Evolutionary conservation across 331 rosid genomes (phyloP).

Genomic region (Stylosanthes scabra): DNA sequence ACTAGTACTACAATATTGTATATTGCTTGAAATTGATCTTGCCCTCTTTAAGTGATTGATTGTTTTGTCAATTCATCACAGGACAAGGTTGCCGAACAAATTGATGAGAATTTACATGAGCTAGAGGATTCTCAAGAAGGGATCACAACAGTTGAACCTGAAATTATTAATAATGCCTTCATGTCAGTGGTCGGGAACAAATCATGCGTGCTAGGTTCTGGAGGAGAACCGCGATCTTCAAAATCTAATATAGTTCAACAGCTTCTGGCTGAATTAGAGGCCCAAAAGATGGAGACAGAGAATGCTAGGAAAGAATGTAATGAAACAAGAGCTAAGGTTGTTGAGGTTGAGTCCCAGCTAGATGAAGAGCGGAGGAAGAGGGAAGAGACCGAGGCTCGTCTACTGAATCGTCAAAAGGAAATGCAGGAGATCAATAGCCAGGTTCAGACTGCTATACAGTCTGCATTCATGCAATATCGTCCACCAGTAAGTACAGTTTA

Average conservation of each 20-base stretch:
- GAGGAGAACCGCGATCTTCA: conserved; percentile 8
- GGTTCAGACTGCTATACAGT: conserved; percentile 49
- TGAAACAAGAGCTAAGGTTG: conserved; percentile 42
- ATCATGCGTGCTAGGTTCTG: conserved; percentile 31
- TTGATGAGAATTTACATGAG: conserved; percentile 11
- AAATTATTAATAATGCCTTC: conserved; percentile 44
- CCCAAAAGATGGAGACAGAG: conserved; percentile 44
- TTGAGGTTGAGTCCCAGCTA: conserved; percentile 45
- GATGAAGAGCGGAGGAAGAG: conserved; percentile 39
- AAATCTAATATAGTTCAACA: conserved; percentile 10
- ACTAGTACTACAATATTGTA: conserved; percentile 3
- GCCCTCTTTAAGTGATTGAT: background rate
- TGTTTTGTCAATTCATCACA: conserved; percentile 18
- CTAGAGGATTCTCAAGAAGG: conserved; percentile 32
- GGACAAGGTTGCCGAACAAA: conserved; percentile 47
- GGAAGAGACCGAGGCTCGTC: conserved; percentile 34
- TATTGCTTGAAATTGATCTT: conserved; percentile 28
- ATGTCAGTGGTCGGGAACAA: conserved; percentile 43
- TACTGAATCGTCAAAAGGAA: conserved; percentile 41
- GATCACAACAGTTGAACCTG: conserved; percentile 34
- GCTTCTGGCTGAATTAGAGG: conserved; percentile 43
- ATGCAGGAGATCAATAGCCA: conserved; percentile 48
- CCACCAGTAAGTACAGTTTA: conserved; percentile 40
- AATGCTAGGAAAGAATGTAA: conserved; percentile 40
- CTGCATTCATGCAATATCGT: conserved; percentile 42